Conservation (phyloP, 805 yeast genomes). For the Pichia cephalocereana region DNA sequence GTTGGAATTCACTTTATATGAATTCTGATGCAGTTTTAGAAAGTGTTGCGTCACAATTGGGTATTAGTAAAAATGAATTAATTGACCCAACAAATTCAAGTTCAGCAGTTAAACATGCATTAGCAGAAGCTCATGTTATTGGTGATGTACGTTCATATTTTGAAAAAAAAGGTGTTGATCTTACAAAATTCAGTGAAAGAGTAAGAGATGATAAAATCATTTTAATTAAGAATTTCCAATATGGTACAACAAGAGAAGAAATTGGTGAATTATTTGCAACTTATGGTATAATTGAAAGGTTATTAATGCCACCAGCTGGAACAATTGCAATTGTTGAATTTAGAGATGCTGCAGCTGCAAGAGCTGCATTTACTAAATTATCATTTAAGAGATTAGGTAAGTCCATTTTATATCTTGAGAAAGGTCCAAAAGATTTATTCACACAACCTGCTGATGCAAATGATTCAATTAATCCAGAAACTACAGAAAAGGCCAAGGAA, state of each 20-base stretch:
- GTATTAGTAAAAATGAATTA: constrained; percentile 72
- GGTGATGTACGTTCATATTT: constrained; percentile 85
- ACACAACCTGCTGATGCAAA: constrained; percentile 41
- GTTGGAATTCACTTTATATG: constrained; percentile 92
- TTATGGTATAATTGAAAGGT: constrained; percentile 69
- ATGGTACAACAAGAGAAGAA: constrained; percentile 74
- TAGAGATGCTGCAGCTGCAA: constrained; percentile 71
- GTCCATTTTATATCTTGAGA: constrained; percentile 81
- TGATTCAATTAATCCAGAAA: constrained; percentile 24
- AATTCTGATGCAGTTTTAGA: constrained; percentile 88
- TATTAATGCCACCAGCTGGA: constrained; percentile 93
- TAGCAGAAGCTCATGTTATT: constrained; percentile 94
- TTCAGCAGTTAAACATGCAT: constrained; percentile 92
- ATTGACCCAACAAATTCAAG: constrained; percentile 79
- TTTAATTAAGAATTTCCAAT: constrained; percentile 84
- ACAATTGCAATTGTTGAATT: constrained; percentile 92
- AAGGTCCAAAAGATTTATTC: constrained; percentile 83
- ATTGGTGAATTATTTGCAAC: constrained; percentile 72
- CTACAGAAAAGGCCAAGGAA: constrained; percentile 29
- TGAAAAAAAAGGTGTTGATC: constrained; percentile 77
- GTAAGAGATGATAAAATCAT: constrained; percentile 77
- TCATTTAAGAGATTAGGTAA: constrained; percentile 85
- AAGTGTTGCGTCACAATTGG: constrained; percentile 77
- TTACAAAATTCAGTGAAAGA: constrained; percentile 55
- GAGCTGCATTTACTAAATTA: constrained; percentile 81